Conservation (phyloP, 768 basidiomycete species). For the Galerina marginata region DNA sequence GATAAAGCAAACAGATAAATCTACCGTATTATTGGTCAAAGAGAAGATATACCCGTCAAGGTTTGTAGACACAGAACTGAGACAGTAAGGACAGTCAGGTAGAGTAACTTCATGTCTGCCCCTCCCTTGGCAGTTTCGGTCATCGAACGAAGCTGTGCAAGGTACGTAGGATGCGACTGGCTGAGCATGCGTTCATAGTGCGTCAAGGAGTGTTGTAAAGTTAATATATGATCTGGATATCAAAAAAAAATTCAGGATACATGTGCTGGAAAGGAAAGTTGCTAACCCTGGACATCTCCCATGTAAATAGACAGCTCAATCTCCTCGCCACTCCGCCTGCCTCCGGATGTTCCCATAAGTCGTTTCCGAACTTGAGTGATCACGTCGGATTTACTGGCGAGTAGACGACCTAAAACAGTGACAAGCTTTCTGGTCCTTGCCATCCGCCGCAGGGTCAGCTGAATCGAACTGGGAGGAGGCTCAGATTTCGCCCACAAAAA, state of each 20-base stretch:
- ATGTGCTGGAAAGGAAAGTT: neutral
- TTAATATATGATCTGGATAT: conserved; percentile 83
- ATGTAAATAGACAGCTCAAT: conserved; percentile 84
- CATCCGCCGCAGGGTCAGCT: conserved; percentile 72
- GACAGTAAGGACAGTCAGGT: conserved; percentile 70
- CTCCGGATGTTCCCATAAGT: conserved; percentile 46
- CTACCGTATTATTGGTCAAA: neutral
- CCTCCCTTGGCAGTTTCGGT: conserved; percentile 63
- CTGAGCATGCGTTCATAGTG: conserved; percentile 91
- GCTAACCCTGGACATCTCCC: conserved; percentile 88
- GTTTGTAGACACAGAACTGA: conserved; percentile 70
- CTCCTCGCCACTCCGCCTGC: conserved; percentile 49
- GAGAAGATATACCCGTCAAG: conserved; percentile 51
- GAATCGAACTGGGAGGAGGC: conserved; percentile 37
- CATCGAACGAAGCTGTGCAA: conserved; percentile 73
- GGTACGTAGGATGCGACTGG: conserved; percentile 86
- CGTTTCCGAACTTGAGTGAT: conserved; percentile 81
- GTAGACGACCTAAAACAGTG: conserved; percentile 74
- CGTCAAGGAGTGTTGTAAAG: conserved; percentile 80
- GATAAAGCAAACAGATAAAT: neutral
- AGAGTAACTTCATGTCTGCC: conserved; percentile 69
- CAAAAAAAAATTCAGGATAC: neutral
- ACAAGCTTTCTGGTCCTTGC: conserved; percentile 79
- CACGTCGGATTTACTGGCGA: conserved; percentile 85
- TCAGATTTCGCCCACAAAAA: conserved; percentile 21